Base-by-base conservation (phyloP, 805 yeast genomes). In the Saturnispora galanensis region DNA sequence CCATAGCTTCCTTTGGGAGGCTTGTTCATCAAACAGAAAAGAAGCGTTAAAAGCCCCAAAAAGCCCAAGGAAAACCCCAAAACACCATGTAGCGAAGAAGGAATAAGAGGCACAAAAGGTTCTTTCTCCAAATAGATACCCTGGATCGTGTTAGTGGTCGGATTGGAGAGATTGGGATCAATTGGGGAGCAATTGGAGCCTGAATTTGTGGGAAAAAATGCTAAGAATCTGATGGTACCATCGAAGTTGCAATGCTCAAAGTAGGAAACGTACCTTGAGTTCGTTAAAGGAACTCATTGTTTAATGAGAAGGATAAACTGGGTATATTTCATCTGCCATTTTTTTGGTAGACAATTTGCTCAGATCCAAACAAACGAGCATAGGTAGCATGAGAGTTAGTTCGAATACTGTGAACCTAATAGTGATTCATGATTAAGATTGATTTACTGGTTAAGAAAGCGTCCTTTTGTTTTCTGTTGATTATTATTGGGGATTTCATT, bases 1-100 rank as follows among this genome's bases (percentile, higher is more conserved):
- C 11, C 30, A 11, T 28, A 17, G 30, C 28, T 16, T 5, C 16
- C 32, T 9, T 15, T 21, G 8, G 36, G 34, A 9, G 40, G 41
- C 10, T 31, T 32, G 17, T 42, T 42, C 10, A 42, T n/a, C 4
- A 18, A 16, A 42, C 45, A 42, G 30, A 36, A 37, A 12, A 42
- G 10, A 5, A 18, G 33, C 4, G 37, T 15, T n/a, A 42, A 31
- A 5, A 42, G 16, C 8, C 45, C 45, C 8, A 36, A 10, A 3
- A 37, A 31, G 6, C 39, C 32, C 15, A 36, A 42, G 13, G 38
- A 42, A 7, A 42, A 26, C 8, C 41, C 39, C 3, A 42, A n/a
- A 4, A 37, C 30, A 12, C 41, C 31, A 30, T 42, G 45, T 11
- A 28, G 12, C 15, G 17, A 15, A 31, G 33, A 31, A 26, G 45